A percentile compares a stretch with the other conserved stretches of the same genome.
phyloP scores from a whole-genome alignment of 1,139 yeast genomes.

The Blastobotrys capitulatus region DNA sequence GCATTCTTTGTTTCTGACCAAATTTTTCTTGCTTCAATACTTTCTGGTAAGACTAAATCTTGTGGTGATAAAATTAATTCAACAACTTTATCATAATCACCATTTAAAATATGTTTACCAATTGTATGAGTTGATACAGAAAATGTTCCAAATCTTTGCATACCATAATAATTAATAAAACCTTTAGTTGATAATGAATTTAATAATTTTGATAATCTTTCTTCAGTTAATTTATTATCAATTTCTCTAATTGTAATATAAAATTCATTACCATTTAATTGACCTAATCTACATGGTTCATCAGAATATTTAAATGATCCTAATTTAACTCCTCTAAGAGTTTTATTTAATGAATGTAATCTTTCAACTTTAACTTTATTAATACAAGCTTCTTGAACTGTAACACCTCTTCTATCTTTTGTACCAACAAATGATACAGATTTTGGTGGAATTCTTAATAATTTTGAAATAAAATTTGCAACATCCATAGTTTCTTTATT shows the following conservation, averaged over 20 bases:
- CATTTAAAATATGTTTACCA: slow-evolving; percentile 66
- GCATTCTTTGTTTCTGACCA: slow-evolving; percentile 80
- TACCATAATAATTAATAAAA: slow-evolving; percentile 88
- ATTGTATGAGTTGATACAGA: slow-evolving; percentile 84
- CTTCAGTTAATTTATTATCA: slow-evolving; percentile 24
- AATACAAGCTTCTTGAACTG: slow-evolving; percentile 78
- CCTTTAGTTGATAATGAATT: slow-evolving; percentile 60
- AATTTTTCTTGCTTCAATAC: slow-evolving; percentile 70
- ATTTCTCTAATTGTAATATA: slow-evolving; percentile 77
- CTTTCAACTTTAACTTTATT: slow-evolving; percentile 72
- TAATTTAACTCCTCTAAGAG: slow-evolving; percentile 63
- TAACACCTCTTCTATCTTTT: slow-evolving; percentile 92
- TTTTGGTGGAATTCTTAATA: slow-evolving; percentile 67
- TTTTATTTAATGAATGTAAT: slow-evolving; percentile 67
- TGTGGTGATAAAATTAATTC: slow-evolving; percentile 79
- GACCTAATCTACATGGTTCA: slow-evolving; percentile 66
- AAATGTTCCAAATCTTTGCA: slow-evolving; percentile 97
- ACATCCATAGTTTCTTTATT: slow-evolving; percentile 98
- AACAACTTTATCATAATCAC: slow-evolving; percentile 76
- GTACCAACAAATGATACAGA: slow-evolving; percentile 85
- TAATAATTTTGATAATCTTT: slow-evolving; percentile 41
- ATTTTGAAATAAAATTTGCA: slow-evolving; percentile 65
- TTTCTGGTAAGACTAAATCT: slow-evolving; percentile 74
- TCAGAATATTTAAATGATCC: slow-evolving; percentile 75
- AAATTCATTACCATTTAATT: slow-evolving; percentile 82